These are phyloP conservation scores for Fusarium compactum DNA, from an alignment of 2,329 filamentous ascomycete species.

Conservation along the genomic window DNA sequence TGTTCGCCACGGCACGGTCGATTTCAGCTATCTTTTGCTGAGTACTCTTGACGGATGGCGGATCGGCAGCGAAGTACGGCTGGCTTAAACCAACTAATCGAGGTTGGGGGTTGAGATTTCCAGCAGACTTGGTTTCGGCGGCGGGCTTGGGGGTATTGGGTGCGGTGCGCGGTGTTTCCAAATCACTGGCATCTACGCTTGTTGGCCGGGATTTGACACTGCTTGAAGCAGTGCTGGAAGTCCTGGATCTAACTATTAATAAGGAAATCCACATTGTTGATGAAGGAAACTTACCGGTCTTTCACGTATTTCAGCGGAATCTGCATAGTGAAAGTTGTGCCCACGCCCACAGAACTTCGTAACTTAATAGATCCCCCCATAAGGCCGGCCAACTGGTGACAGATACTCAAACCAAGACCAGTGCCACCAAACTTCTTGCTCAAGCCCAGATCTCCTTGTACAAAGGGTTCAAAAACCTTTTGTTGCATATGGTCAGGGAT, in stretches of 20 bases:
- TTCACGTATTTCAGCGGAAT: constrained; percentile 84
- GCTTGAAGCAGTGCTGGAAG: constrained; percentile 67
- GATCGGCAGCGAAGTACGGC: constrained; percentile 76
- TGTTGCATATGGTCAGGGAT: constrained; percentile 82
- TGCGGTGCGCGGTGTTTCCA: constrained; percentile 51
- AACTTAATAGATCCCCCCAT: constrained; percentile 85
- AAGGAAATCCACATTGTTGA: background rate
- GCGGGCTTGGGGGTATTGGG: constrained; percentile 44
- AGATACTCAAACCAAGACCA: constrained; percentile 88
- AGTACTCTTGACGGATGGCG: constrained; percentile 53
- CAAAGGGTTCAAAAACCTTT: constrained; percentile 92
- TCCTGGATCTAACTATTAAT: constrained; percentile 50
- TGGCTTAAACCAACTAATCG: constrained; percentile 84
- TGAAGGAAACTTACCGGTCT: constrained; percentile 59
- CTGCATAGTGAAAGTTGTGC: constrained; percentile 84
- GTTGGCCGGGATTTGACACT: constrained; percentile 63
- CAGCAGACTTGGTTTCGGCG: constrained; percentile 49
- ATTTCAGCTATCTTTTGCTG: constrained; percentile 75
- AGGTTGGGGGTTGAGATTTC: constrained; percentile 74
- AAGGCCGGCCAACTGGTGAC: constrained; percentile 83
- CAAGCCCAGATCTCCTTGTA: constrained; percentile 89
- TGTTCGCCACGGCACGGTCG: constrained; percentile 71
- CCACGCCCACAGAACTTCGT: constrained; percentile 76
- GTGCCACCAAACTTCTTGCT: constrained; percentile 93
- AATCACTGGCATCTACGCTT: constrained; percentile 60